Evolutionary conservation across 345 rosid species (phyloP), one percentile per base, ranked within the genome.

Genomic region (Conringia planisiliqua): DNA sequence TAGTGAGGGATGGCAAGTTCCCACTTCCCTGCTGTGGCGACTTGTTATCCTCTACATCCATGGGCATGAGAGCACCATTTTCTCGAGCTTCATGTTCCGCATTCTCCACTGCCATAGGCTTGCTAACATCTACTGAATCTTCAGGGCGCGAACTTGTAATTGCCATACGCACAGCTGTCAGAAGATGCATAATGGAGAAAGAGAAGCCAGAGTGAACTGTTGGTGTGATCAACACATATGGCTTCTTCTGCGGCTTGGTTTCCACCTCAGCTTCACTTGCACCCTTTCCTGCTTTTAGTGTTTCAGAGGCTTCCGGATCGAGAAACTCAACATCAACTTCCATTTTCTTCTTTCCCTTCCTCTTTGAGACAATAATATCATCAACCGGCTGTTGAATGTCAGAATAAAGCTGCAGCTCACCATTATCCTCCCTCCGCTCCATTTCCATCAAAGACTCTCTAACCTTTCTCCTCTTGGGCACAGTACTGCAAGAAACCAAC

Each of bases 191-290:
- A 52, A 96, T 83, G 47, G 99, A 92, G 86, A 96, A 96, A 22
- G 98, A 92, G 83, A 96, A 92, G 66, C 96, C 93, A 39, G 94
- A 82, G 74, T 89, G 98, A 79, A 90, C 96, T 35, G 99, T 90
- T 2, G 99, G 99, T 22, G 90, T 90, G 68, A 96, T 92, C 80
- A 90, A 86, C 42, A 85, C 84, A 82, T 86, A 92, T 5, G 94
- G 86, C 76, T 92, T 96, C 82, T 90, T 96, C 78, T 82, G 89
- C 32, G 88, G 93, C 67, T 87, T 87, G 38, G 77, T 81, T 81
- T 92, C 96, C 50, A 79, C 71, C 86, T 89, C 99, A 60, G 81
- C 66, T 69, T 87, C 94, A 39, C 76, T 56, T 36, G 77, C 64
- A 65, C 76, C 87, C 4, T 69, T 77, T 73, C 87, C 89, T 58